Conservation (phyloP, 768 basidiomycete genomes). For the Saitozyma sp. region DNA sequence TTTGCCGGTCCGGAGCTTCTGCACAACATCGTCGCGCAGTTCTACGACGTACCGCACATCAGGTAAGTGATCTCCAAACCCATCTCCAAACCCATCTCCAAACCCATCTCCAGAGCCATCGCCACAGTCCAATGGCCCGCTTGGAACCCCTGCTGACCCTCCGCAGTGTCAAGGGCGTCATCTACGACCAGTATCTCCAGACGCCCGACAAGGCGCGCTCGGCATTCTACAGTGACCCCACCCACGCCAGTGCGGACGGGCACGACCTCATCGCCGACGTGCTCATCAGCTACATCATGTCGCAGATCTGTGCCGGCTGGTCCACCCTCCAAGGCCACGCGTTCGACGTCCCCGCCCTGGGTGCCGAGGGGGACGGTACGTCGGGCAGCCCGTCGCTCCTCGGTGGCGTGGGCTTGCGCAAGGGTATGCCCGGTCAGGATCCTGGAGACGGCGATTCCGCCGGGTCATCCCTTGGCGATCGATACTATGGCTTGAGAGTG, state of each 20-base stretch:
- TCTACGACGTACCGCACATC: conserved; percentile 94
- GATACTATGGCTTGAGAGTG: conserved; percentile 58
- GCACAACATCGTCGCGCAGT: conserved; percentile 88
- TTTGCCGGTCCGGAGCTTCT: conserved; percentile 87
- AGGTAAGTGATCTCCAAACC: conserved; percentile 54
- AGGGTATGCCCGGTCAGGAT: conserved; percentile 59
- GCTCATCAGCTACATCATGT: conserved; percentile 85
- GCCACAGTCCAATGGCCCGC: no score
- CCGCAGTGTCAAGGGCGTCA: conserved; percentile 71
- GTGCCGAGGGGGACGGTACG: conserved; percentile 49
- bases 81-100: no score
- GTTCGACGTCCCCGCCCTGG: conserved; percentile 62
- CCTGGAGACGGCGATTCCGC: conserved; percentile 52
- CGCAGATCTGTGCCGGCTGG: conserved; percentile 87
- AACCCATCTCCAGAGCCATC: no score
- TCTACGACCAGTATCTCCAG: conserved; percentile 79
- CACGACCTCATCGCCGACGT: conserved; percentile 88
- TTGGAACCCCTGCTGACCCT: conserved; percentile 2
- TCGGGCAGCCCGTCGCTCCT: conserved; percentile 64
- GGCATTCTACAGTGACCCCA: conserved; percentile 75
- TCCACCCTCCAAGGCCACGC: conserved; percentile 65
- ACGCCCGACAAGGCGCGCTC: conserved; percentile 64
- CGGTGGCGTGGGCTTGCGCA: conserved; percentile 79
- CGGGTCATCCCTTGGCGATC: conserved; percentile 41
- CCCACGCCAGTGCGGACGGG: conserved; percentile 76